A percentile compares a stretch with the other conserved stretches of the same genome.
Conservation (phyloP, 2,329 filamentous ascomycete genomes). For the Monosporascus sp. region DNA sequence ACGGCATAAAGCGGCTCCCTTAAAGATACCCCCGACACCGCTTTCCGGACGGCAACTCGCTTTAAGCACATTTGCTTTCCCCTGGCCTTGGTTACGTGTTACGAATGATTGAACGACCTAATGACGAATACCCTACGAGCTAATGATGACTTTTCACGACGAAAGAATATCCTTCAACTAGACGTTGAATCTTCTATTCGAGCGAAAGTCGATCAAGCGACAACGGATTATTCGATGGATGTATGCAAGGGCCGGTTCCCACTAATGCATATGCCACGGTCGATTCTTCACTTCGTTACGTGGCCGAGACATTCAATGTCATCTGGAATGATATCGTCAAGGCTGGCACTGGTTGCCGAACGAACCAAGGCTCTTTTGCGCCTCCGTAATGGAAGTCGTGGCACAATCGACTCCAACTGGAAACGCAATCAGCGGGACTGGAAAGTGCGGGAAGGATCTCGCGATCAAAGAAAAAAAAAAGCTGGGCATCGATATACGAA, state of each 20-base stretch:
- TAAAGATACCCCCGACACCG: constrained; percentile 32
- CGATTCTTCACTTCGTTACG: constrained; percentile 20
- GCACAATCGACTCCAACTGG: constrained; percentile 22
- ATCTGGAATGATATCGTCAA: constrained; percentile 23
- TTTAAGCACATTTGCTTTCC: constrained; percentile 31
- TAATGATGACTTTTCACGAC: constrained; percentile 39
- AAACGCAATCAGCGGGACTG: constrained; percentile 18
- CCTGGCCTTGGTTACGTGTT: constrained; percentile 35
- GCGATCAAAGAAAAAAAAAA: constrained; percentile 20
- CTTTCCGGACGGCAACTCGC: constrained; percentile 23
- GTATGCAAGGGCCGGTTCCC: constrained; percentile 21
- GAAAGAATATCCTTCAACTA: constrained; percentile 28
- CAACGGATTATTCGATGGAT: constrained; percentile 20
- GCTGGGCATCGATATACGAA: constrained; percentile 24
- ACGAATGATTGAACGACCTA: constrained; percentile 36
- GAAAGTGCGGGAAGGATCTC: constrained; percentile 23
- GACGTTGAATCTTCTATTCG: constrained; percentile 25
- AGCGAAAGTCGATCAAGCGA: constrained; percentile 21
- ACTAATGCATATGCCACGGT: constrained; percentile 16
- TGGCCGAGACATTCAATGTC: constrained; percentile 15
- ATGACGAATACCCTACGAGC: constrained; percentile 24
- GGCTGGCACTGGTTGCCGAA: constrained; percentile 26
- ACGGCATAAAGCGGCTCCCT: constrained; percentile 39
- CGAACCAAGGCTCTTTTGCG: constrained; percentile 18
- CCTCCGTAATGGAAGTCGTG: constrained; percentile 16